phyloP scores from a whole-genome alignment of 768 basidiomycete species.

The Dentipellis fragilis region DNA sequence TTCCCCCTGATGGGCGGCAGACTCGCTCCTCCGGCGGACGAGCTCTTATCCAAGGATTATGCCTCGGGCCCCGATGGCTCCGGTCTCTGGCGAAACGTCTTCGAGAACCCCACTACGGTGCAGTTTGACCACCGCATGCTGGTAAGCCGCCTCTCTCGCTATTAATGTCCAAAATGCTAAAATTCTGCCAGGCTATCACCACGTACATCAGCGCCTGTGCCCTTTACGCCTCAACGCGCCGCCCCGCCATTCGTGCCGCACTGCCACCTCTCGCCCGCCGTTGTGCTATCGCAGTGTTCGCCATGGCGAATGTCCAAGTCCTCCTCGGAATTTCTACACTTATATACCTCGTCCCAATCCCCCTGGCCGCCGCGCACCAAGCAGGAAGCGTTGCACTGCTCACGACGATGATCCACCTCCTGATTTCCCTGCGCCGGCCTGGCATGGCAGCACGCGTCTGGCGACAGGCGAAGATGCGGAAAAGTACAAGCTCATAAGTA shows the following conservation, averaged over 20 bases:
- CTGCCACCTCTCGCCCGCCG: conserved; percentile 55
- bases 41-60: conserved; percentile 73
- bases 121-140: conserved; percentile 95
- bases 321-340: conserved; percentile 70
- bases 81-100: conserved; percentile 88
- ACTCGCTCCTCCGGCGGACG: conserved; percentile 69
- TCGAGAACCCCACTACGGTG: conserved; percentile 96
- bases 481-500: not conserved
- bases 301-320: conserved; percentile 79
- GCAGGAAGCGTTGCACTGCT: conserved; percentile 87
- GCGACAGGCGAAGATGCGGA: conserved; percentile 29
- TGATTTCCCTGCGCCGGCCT: conserved; percentile 64
- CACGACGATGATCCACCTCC: conserved; percentile 70
- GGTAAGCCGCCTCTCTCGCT: conserved; percentile 34
- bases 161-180: not conserved
- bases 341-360: conserved; percentile 86
- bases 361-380: conserved; percentile 89
- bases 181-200: conserved; percentile 56
- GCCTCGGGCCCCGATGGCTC: conserved; percentile 56
- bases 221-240: conserved; percentile 51
- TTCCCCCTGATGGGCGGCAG: conserved; percentile 94
- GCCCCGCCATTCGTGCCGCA: conserved; percentile 31
- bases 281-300: conserved; percentile 53
- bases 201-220: conserved; percentile 65
- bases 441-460: conserved; percentile 52